A percentile compares a stretch with the other conserved stretches of the same genome.
Evolutionary conservation across 2,329 filamentous ascomycete genomes (phyloP).

Genomic region (Massarina eburnea): DNA sequence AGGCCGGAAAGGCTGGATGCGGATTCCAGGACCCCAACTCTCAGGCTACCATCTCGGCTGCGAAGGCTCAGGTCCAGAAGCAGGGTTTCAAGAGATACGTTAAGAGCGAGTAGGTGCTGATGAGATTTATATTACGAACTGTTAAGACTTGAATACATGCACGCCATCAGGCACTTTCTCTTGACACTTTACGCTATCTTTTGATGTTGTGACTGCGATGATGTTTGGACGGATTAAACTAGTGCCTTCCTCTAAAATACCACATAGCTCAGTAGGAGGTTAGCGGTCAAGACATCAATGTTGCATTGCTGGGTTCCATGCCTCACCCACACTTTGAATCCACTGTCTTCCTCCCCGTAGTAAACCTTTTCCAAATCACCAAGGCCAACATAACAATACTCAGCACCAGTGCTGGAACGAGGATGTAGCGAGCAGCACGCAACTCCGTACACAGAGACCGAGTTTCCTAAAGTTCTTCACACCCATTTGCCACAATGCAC

Average conservation of each 20-base stretch:
- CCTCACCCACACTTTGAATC: no score
- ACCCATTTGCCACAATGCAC: slow-evolving; percentile 1
- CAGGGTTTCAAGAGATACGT: slow-evolving; percentile 32
- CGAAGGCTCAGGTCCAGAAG: slow-evolving; percentile 27
- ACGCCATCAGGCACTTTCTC: not conserved
- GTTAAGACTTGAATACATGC: no score
- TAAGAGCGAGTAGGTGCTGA: not conserved
- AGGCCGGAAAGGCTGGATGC: slow-evolving; percentile 36
- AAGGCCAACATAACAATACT: slow-evolving; percentile 2
- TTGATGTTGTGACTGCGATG: not conserved
- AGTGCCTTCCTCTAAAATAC: no score
- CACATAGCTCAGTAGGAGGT: no score
- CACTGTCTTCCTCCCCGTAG: no score
- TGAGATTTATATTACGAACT: not conserved
- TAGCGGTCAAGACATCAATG: no score
- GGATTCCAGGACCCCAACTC: slow-evolving; percentile 34
- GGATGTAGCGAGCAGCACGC: slow-evolving; percentile 6
- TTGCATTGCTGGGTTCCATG: no score
- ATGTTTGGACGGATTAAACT: not conserved
- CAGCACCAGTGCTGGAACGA: slow-evolving; percentile 9
- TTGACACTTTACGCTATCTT: not conserved
- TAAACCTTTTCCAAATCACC: not conserved
- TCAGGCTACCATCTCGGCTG: slow-evolving; percentile 29
- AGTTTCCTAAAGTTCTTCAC: not conserved
- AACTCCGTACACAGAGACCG: slow-evolving; percentile 10